Conservation (phyloP, 1,284 basidiomycete species). For the Sporisorium exsertum region DNA sequence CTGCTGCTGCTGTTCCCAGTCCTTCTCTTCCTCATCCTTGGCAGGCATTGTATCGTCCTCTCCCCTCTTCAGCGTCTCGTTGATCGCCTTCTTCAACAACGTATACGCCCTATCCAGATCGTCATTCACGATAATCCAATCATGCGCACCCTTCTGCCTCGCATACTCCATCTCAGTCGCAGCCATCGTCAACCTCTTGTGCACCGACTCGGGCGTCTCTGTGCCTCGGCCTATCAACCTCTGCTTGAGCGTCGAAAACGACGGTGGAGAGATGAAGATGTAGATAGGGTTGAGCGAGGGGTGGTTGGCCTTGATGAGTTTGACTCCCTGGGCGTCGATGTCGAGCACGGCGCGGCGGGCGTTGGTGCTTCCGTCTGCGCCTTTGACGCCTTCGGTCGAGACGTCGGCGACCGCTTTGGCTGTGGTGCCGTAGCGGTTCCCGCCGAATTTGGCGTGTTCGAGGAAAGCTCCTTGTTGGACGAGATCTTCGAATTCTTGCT, state of each 20-base stretch:
- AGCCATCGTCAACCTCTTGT: conserved; percentile 83
- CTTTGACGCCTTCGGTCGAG: conserved; percentile 49
- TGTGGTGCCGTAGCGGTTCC: conserved; percentile 91
- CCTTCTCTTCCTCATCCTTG: conserved; percentile 51
- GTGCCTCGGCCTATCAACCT: conserved; percentile 86
- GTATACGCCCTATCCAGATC: conserved; percentile 85
- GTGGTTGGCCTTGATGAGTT: conserved; percentile 80
- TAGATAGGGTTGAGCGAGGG: conserved; percentile 83
- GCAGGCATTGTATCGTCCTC: conserved; percentile 54
- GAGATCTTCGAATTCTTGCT: conserved; percentile 72
- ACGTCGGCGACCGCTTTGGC: conserved; percentile 76
- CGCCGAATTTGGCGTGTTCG: conserved; percentile 82
- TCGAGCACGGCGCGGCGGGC: conserved; percentile 86
- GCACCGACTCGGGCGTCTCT: conserved; percentile 80
- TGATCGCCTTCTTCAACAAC: conserved; percentile 67
- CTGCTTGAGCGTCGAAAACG: conserved; percentile 71
- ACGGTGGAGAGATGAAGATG: conserved; percentile 92
- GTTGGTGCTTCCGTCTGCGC: conserved; percentile 67
- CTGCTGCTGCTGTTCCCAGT: conserved; percentile 29
- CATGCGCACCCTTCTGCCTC: conserved; percentile 77
- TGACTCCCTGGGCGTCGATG: conserved; percentile 83
- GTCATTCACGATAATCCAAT: conserved; percentile 91
- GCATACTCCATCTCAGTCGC: conserved; percentile 88
- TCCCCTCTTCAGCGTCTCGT: conserved; percentile 33
- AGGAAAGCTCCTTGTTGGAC: conserved; percentile 74